Evolutionary conservation across 805 yeast genomes (phyloP), one percentile per base, ranked within the genome.

Genomic region (Cyberlindnera xylosilytica): DNA sequence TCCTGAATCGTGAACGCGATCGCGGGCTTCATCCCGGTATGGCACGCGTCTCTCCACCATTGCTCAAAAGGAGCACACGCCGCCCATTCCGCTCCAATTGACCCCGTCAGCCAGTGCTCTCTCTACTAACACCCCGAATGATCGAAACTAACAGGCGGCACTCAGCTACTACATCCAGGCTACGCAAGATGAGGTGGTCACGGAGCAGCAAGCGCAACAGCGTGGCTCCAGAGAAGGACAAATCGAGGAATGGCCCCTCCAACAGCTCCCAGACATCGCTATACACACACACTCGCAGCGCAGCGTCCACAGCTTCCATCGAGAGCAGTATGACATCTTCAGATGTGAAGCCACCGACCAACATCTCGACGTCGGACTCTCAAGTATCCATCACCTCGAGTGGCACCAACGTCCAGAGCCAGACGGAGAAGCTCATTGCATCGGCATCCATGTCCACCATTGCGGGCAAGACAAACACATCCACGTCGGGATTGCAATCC

Each of bases 131-230:
- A 7, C 18, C 30, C 6, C 13, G 17, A 19, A 35, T 35, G 31
- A 35, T 18, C 23, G 36, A 31, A 6, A 39, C 47, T 39, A 40
- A 37, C 44, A 40, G 23, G 27, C 26, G 29, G 10, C 28, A 19
- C n/a, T 31, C 40, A 40, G 39, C 31, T 13, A 36, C 33, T 22
- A 29, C 38, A 16, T 10, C 30, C 11, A 12, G 20, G 32, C 32
- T 43, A n/a, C 35, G 17, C 28, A 38, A 34, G 47, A 66, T 66
- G 61, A 58, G 65, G 44, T 57, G 69, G 57, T 48, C 53, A 16
- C 45, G 55, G 20, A 47, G 53, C 40, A 52, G 50, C 19, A 56
- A 56, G 40, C 56, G 60, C 34, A 48, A 56, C 39, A 53, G 57
- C 36, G 43, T 56, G 15, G 32, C 55, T 19, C 50, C 32, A 2